Evolutionary conservation across 352 stramenopile species (phyloP), one percentile per base, ranked within the genome.

Genomic region (Globisporangium nunn): DNA sequence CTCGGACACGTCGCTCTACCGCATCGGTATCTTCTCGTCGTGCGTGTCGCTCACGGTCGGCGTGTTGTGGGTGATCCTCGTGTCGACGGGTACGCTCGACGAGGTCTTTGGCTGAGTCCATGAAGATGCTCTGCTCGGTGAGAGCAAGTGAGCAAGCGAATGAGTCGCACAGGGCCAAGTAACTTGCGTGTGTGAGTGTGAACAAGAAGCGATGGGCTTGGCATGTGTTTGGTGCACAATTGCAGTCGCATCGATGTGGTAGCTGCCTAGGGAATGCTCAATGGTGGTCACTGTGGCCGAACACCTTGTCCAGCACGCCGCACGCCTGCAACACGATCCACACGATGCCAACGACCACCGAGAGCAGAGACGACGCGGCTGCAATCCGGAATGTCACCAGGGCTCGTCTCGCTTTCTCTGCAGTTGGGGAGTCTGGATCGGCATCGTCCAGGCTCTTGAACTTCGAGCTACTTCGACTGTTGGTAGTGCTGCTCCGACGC

Each of bases 311-410:
- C 28, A 95, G 59, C 1, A 80, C 71, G 17, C 81, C 85, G 15
- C 63, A 75, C 12, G 74, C 66, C 41, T 87, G 71, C 23, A 93
- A 65, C 14, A 81, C 61, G 37, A 95, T 78, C 85, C 85, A 95
- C 30, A 71, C 46, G 28, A 83, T 39, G 15, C 85, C 85, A 12
- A 95, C 74, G 11, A 59, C 11, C 23, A 93, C 69, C 0, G 83
- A 92, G 8, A 95, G 51, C 15, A 63, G 28, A 11, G 74, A 73
- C 35, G 79, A 91, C 45, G 63, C 58, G 1, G 85, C 28, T 2
- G 66, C 74, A 49, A 95, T 66, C 7, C 67, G 65, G 31, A 85
- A 81, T 28, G 69, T 66, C 23, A 75, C 35, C n/a, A 58, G 28
- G 31, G 56, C 58, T 40, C 29, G 37, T 15, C 8, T 56, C 23